phyloP scores from a whole-genome alignment of 306 rosid species.

The Medicago lupulina region DNA sequence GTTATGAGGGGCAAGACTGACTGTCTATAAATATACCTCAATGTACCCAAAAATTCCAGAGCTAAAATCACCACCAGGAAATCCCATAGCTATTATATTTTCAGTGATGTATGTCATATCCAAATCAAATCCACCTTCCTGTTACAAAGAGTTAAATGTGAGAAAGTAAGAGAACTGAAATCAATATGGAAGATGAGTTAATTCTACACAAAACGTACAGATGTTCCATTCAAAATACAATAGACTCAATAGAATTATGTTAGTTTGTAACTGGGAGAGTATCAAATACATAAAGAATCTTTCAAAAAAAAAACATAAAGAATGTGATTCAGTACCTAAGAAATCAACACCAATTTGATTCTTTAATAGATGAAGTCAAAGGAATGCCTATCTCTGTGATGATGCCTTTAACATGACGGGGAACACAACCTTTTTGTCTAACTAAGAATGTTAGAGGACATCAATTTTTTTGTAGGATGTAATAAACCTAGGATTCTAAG shows the following conservation, averaged over 20 bases:
- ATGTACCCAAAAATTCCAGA: slow-evolving; percentile 87
- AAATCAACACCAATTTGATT: slow-evolving; percentile 17
- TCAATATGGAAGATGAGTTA: slow-evolving; percentile 17
- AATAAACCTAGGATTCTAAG: slow-evolving; percentile 16
- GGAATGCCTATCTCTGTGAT: slow-evolving; percentile 19
- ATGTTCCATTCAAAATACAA: slow-evolving; percentile 30
- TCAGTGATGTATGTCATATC: slow-evolving; percentile 92
- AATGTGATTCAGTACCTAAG: slow-evolving; percentile 20
- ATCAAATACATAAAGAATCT: slow-evolving; percentile 13
- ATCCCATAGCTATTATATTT: slow-evolving; percentile 92
- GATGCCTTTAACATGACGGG: slow-evolving; percentile 4
- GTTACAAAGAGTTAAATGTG: slow-evolving; percentile 38
- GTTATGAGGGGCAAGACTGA: slow-evolving; percentile 34
- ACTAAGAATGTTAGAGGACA: slow-evolving; percentile 18
- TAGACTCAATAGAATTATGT: slow-evolving; percentile 26
- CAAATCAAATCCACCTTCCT: slow-evolving; percentile 94
- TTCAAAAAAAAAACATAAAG: too few species aligned
- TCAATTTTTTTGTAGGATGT: slow-evolving; percentile 4
- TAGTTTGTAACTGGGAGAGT: slow-evolving; percentile 21
- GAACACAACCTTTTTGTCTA: slow-evolving; percentile 22
- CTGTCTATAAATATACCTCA: slow-evolving; percentile 61
- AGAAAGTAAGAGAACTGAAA: slow-evolving; percentile 17
- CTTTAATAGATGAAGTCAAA: slow-evolving; percentile 23
- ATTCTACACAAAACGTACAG: slow-evolving; percentile 24
- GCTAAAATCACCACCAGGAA: slow-evolving; percentile 91